Percentiles rank a stretch among this genome's conserved stretches.
Evolutionary conservation across 345 rosid species (phyloP).

Genomic region (Lenwebbia sp.): DNA sequence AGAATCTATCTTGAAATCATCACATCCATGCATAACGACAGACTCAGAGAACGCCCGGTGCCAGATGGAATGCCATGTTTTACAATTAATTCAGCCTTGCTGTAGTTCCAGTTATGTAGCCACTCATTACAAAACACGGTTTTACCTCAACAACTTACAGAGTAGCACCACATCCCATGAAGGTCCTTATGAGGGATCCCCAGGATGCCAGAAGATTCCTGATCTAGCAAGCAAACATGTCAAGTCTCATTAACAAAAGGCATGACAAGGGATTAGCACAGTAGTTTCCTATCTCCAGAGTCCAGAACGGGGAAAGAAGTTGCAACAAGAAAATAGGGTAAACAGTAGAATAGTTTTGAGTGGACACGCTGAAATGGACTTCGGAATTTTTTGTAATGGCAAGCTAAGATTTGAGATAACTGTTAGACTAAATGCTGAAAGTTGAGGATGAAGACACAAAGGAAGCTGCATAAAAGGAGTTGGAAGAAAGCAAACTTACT

Average conservation of each 20-base stretch:
- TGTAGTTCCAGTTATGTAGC: background rate
- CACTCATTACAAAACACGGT: slow-evolving; percentile 19
- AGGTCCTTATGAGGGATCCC: slow-evolving; percentile 75
- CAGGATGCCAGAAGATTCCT: slow-evolving; percentile 64
- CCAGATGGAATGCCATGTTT: background rate
- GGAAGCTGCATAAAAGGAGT: background rate
- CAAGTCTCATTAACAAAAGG: background rate
- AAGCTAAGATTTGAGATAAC: background rate
- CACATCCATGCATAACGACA: background rate
- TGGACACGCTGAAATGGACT: background rate
- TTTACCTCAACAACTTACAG: slow-evolving; percentile 10
- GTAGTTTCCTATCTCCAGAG: background rate
- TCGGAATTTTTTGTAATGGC: background rate
- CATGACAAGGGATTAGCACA: background rate
- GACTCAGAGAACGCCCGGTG: background rate
- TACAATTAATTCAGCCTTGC: background rate
- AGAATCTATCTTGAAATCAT: background rate
- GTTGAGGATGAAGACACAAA: background rate
- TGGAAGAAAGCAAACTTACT: background rate
- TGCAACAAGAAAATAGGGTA: background rate
- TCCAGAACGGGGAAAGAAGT: background rate
- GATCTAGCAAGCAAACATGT: slow-evolving; percentile 83
- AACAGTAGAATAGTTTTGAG: background rate
- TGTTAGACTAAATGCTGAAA: background rate
- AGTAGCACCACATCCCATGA: slow-evolving; percentile 64